Evolutionary conservation across 306 rosid genomes (phyloP), one percentile per base, ranked within the genome.

Genomic region (Vigna radiata): DNA sequence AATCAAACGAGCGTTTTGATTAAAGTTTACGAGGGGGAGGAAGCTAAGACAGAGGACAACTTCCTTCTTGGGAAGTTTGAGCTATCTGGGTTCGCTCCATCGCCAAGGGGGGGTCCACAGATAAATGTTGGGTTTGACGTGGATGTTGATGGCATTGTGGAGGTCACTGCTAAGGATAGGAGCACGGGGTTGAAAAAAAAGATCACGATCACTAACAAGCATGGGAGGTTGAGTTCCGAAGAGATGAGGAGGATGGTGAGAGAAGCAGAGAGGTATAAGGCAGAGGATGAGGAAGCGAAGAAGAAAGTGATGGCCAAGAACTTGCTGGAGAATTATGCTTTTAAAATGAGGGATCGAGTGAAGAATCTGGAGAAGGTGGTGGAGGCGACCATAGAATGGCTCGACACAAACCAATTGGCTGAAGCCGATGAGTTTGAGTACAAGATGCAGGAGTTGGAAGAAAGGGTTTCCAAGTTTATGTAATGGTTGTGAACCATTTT

Each of bases 321-420:
- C 43, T 15, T 29, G 23, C 62, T 85, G 43, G 88, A 85, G 83
- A 81, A 78, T 10, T 81, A 69, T 58, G 76, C 82, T 37, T 85
- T 68, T 50, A 80, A 65, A 13, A 74, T 69, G 85, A 73, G 49
- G 76, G 73, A 74, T 4, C 78, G 13, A 25, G 63, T 78, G 17
- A 85, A 49, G 78, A 81, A 55, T n/a, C 49, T 78, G 9, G 83
- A 55, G 50, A 65, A 78, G 81, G 50, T 41, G n/a, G 41, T 81
- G 43, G 85, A 78, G 50, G 88, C 78, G 49, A 48, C 75, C 19
- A 63, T 78, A 1, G 83, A 85, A 15, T 81, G 88, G 88, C 68
- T 85, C 19, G 88, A 85, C 0, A 55, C 79, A 13, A 85, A 85
- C 55, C 83, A 81, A 21, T 73, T 81, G 81, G 88, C 88, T 36